Percentiles rank a stretch among this genome's conserved stretches.
These are phyloP conservation scores for Penicillium dipodomyicola DNA, from an alignment of 495 filamentous ascomycete genomes.

Conservation along the genomic window DNA sequence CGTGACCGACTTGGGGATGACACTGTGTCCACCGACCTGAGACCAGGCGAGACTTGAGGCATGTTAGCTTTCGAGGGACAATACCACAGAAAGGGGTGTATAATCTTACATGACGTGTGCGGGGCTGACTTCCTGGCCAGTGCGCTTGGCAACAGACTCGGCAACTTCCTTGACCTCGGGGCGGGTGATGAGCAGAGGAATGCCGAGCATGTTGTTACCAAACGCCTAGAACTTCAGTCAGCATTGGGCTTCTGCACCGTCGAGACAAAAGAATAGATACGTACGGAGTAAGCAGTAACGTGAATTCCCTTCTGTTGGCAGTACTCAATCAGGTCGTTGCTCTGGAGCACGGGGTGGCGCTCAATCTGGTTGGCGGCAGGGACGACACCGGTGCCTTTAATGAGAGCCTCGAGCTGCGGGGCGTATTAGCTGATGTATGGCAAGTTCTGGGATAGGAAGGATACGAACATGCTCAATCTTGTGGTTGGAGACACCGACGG, in stretches of 20 bases:
- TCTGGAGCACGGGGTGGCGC: slow-evolving; percentile 50
- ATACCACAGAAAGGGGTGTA: neutral
- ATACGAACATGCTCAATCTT: slow-evolving; percentile 42
- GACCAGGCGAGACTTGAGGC: slow-evolving; percentile 43
- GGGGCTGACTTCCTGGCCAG: slow-evolving; percentile 37
- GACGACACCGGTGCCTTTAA: slow-evolving; percentile 47
- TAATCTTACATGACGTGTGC: slow-evolving; percentile 41
- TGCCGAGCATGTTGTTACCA: slow-evolving; percentile 47
- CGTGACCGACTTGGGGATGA: slow-evolving; percentile 52
- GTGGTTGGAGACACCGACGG: slow-evolving; percentile 54
- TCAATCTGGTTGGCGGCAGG: slow-evolving; percentile 53
- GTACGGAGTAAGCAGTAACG: slow-evolving; percentile 50
- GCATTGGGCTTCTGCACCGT: neutral
- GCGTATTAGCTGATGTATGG: slow-evolving; percentile 3
- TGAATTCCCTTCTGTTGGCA: slow-evolving; percentile 47
- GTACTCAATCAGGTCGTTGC: slow-evolving; percentile 44
- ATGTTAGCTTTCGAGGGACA: neutral
- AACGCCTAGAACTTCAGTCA: slow-evolving; percentile 34
- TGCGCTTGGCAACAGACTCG: slow-evolving; percentile 40
- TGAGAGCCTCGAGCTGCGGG: slow-evolving; percentile 47
- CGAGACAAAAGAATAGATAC: neutral
- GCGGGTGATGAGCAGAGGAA: slow-evolving; percentile 46
- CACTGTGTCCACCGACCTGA: slow-evolving; percentile 47
- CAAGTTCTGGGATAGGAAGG: neutral
- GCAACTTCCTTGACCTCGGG: slow-evolving; percentile 46